Conservation (phyloP, 768 basidiomycete species). For the Sporobolomyces roseus region DNA sequence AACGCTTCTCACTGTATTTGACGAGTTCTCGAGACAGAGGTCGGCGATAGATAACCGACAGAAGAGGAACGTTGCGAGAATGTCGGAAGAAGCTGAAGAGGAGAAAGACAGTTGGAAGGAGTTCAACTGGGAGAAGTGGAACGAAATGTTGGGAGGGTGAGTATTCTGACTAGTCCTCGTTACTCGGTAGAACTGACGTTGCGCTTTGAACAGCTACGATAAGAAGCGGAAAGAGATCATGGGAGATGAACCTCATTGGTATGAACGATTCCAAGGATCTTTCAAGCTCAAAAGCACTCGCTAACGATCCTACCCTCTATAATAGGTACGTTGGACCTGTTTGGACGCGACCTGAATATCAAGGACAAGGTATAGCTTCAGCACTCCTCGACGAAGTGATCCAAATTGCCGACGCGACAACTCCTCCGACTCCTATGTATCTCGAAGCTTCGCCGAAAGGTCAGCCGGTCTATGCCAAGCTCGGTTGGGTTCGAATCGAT, state of each 20-base stretch:
- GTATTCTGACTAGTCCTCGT: no score
- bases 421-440: constrained; percentile 12
- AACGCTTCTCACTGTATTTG: no score
- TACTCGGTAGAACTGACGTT: no score
- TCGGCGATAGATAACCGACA: constrained; percentile 6
- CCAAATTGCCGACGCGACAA: constrained; percentile 7
- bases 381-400: constrained; percentile 4
- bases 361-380: constrained; percentile 11
- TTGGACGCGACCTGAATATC: constrained; percentile 23
- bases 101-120: constrained; percentile 12
- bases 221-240: constrained; percentile 2
- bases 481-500: constrained; percentile 12
- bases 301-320: neutral
- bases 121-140: constrained; percentile 27
- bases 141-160: constrained; percentile 1
- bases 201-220: constrained; percentile 6
- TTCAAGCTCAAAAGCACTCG: neutral
- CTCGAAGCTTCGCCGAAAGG: constrained; percentile 20
- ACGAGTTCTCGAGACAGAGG: no score
- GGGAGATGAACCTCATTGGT: constrained; percentile 30
- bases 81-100: constrained; percentile 10
- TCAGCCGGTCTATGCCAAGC: constrained; percentile 10
- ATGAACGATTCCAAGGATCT: neutral
- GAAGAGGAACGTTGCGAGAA: constrained; percentile 4
- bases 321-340: constrained; percentile 23